A percentile compares a stretch with the other conserved stretches of the same genome.
Evolutionary conservation across 2,329 filamentous ascomycete genomes (phyloP).

Genomic region (Colletotrichum godetiae): DNA sequence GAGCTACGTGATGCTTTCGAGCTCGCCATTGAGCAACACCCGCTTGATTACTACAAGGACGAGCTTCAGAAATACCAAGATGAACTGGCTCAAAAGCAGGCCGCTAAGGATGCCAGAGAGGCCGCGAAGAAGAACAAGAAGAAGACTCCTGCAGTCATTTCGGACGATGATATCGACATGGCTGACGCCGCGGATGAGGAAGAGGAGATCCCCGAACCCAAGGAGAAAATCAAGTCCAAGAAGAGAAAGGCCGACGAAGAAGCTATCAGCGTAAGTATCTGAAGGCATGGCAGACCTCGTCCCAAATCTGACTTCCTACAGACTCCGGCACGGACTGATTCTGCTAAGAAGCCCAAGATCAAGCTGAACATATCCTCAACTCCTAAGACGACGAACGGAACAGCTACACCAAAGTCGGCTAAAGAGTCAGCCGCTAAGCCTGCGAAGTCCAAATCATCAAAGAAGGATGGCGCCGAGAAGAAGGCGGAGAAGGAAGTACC

Average conservation of each 20-base stretch:
- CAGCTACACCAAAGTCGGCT: slow-evolving; percentile 63
- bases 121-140: slow-evolving; percentile 62
- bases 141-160: slow-evolving; percentile 60
- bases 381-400: slow-evolving; percentile 76
- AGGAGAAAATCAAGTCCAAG: slow-evolving; percentile 78
- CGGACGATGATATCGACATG: slow-evolving; percentile 71
- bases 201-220: slow-evolving; percentile 67
- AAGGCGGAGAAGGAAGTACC: slow-evolving; percentile 61
- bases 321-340: slow-evolving; percentile 69
- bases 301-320: slow-evolving; percentile 40
- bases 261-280: slow-evolving; percentile 61
- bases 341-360: slow-evolving; percentile 76
- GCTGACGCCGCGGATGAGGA: slow-evolving; percentile 69
- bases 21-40: slow-evolving; percentile 81
- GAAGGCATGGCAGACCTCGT: neutral
- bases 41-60: slow-evolving; percentile 85
- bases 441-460: slow-evolving; percentile 64
- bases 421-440: slow-evolving; percentile 67
- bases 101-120: slow-evolving; percentile 56
- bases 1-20: slow-evolving; percentile 79
- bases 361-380: slow-evolving; percentile 74
- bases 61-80: slow-evolving; percentile 79
- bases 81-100: slow-evolving; percentile 70
- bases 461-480: slow-evolving; percentile 66
- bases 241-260: slow-evolving; percentile 92